Base-by-base conservation (phyloP, 495 filamentous ascomycete genomes). In the Parathielavia appendiculata region DNA sequence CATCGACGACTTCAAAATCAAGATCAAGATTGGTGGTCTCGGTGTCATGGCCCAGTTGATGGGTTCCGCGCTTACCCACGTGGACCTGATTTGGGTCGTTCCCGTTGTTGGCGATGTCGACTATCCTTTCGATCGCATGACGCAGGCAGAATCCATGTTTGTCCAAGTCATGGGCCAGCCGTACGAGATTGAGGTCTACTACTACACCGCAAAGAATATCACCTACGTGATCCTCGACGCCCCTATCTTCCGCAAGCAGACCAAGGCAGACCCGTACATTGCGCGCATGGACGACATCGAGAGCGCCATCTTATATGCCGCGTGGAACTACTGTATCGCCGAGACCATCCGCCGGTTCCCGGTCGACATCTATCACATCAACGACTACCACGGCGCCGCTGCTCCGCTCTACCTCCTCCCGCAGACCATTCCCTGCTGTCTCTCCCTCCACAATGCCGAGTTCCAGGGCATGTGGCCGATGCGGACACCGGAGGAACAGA, bases 401-500 rank as follows among this genome's bases (percentile, higher is more conserved):
- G 87, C 87, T 39, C 86, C 86, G 12, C 73, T 90, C 8, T 86
- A 91, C 58, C 76, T 88, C 17, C 76, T 89, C 5, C 87, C 87
- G 0, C 63, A 70, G 30, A 86, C 77, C 4, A 79, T 86, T 41
- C 83, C 83, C 0, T 80, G 79, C 64, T 84, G 81, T 59, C 65
- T 86, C 2, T 72, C 70, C 1, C 70, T 72, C 43, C 70, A 72
- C 50, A 72, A 89, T 60, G 87, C 85, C 36, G 85, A 90, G 68
- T 89, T 88, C 62, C 86, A 89, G 62, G 85, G 86, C 43, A 73
- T 88, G 41, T 88, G 86, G 84, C 83, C 85, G 22, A 87, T 90
- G 82, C 80, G 85, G 43, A 87, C 82, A 1, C 79, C 83, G 32
- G 80, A 82, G 26, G 86, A 89, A 59, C 76, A 74, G 59, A 77